Conservation (phyloP, 441 rosid species). For the Cnidoscolus chayamansa region DNA sequence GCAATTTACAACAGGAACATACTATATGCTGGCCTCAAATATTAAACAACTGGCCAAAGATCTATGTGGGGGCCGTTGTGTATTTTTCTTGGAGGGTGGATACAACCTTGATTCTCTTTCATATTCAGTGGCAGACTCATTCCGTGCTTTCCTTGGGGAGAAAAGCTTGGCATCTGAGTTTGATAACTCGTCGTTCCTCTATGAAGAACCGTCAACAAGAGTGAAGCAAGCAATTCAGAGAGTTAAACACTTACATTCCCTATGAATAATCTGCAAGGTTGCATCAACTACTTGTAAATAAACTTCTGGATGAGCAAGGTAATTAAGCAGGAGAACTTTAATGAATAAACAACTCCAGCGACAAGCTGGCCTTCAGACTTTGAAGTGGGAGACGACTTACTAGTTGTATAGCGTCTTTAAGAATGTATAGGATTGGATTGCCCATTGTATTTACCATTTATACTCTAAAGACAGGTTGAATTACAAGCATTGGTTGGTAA, state of each 20-base stretch:
- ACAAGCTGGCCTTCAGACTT: not conserved
- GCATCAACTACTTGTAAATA: not conserved
- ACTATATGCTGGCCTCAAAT: conserved; percentile 66
- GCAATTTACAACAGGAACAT: conserved; percentile 86
- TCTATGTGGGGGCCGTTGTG: conserved; percentile 79
- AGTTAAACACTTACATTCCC: conserved; percentile 68
- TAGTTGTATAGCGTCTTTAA: not conserved
- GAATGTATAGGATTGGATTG: not conserved
- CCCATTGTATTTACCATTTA: not conserved
- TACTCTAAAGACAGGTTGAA: too few relatives aligned
- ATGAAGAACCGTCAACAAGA: conserved; percentile 73
- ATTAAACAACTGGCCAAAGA: conserved; percentile 80
- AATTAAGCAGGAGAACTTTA: too few relatives aligned
- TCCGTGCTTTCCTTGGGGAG: conserved; percentile 83
- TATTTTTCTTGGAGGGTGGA: conserved; percentile 94
- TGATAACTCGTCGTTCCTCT: conserved; percentile 73
- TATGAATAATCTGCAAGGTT: conserved; percentile 30
- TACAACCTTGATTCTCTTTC: conserved; percentile 89
- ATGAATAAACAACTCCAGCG: too few relatives aligned
- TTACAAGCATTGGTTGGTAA: too few relatives aligned
- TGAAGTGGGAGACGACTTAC: not conserved
- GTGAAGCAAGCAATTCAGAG: conserved; percentile 70
- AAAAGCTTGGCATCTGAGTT: conserved; percentile 67
- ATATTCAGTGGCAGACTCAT: conserved; percentile 80
- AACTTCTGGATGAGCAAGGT: not conserved